Percentiles rank a stretch among this genome's conserved stretches.
Evolutionary conservation across 2,329 filamentous ascomycete species (phyloP).

Genomic region (Curvularia verruculosa): DNA sequence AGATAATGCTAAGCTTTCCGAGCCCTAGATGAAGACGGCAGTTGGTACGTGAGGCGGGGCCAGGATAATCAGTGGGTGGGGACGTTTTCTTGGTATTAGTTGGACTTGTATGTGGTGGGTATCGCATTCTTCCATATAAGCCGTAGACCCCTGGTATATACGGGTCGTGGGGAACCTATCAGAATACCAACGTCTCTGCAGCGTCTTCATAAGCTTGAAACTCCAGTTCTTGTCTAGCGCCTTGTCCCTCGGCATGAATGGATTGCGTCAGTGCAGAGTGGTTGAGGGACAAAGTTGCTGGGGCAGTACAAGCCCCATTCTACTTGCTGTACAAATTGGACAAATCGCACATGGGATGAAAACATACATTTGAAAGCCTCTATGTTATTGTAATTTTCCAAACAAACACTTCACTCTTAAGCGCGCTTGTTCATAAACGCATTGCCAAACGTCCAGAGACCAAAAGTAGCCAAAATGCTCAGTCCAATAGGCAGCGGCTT

Average conservation of each 20-base stretch:
- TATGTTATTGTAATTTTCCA: not conserved
- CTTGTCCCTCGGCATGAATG: not conserved
- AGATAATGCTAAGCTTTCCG: constrained; percentile 9
- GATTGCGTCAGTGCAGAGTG: not conserved
- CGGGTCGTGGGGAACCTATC: constrained; percentile 18
- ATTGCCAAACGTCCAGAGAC: constrained; percentile 78
- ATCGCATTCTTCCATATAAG: constrained; percentile 19
- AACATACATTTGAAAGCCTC: not conserved
- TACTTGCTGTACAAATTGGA: not conserved
- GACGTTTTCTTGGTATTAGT: constrained; percentile 13
- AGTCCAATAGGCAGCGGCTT: constrained; percentile 86
- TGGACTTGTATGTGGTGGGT: constrained; percentile 17
- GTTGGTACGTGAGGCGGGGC: constrained; percentile 19
- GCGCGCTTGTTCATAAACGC: constrained; percentile 55
- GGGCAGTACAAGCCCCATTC: not conserved
- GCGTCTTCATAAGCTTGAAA: not conserved
- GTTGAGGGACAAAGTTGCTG: not conserved
- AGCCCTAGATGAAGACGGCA: constrained; percentile 19
- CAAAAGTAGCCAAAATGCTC: constrained; percentile 78
- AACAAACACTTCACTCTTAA: not conserved
- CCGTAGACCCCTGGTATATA: constrained; percentile 11
- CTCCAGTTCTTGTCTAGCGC: not conserved
- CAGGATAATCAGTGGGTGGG: constrained; percentile 10
- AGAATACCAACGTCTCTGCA: not conserved
- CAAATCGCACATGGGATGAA: not conserved